phyloP scores from a whole-genome alignment of 1,139 yeast species.

The Groenewaldozyma auringiensis region DNA sequence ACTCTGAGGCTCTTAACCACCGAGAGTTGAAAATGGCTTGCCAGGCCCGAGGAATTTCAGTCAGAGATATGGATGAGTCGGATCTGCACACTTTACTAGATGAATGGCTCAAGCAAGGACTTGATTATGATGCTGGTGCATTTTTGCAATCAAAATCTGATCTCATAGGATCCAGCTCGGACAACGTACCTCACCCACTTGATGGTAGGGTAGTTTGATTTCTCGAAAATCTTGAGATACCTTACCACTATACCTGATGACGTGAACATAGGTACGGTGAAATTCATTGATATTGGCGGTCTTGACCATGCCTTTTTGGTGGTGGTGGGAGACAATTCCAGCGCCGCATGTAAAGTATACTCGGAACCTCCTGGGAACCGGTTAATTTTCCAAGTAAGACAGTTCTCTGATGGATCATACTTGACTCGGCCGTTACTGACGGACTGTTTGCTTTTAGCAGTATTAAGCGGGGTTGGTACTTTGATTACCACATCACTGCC shows the following conservation, averaged over 20 bases:
- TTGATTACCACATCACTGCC: slow-evolving; percentile 59
- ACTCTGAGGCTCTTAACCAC: slow-evolving; percentile 23
- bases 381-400: slow-evolving; percentile 61
- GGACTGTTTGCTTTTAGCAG: slow-evolving; percentile 37
- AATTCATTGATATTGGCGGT: slow-evolving; percentile 71
- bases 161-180: slow-evolving; percentile 71
- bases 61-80: background rate
- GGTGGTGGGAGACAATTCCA: slow-evolving; percentile 36
- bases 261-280: slow-evolving; percentile 68
- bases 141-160: slow-evolving; percentile 42
- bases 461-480: slow-evolving; percentile 66
- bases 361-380: slow-evolving; percentile 65
- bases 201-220: slow-evolving; percentile 57
- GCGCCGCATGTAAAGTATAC: slow-evolving; percentile 46
- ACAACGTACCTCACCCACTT: slow-evolving; percentile 83
- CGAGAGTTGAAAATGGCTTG: slow-evolving; percentile 26
- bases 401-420: slow-evolving; percentile 58
- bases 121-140: background rate
- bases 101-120: background rate
- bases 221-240: slow-evolving; percentile 63
- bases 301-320: slow-evolving; percentile 46
- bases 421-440: slow-evolving; percentile 60
- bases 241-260: slow-evolving; percentile 72
- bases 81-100: background rate
- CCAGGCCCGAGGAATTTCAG: slow-evolving; percentile 23